Evolutionary conservation across 2,329 filamentous ascomycete species (phyloP).

Genomic region (Fusarium dimerum): DNA sequence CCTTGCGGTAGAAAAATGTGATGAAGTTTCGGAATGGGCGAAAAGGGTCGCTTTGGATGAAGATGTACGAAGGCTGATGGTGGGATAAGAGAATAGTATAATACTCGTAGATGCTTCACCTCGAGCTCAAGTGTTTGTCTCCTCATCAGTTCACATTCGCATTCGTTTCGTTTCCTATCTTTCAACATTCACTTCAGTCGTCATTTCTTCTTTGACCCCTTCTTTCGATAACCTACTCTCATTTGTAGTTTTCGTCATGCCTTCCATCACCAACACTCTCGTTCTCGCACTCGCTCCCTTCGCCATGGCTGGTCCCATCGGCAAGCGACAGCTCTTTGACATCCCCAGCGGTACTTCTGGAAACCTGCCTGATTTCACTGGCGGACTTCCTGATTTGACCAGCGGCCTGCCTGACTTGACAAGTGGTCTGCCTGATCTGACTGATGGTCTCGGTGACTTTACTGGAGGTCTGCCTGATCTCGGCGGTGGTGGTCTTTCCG

Average conservation of each 20-base stretch:
- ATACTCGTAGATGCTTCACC: background rate
- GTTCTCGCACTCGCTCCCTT: constrained; percentile 25
- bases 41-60: background rate
- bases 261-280: constrained; percentile 17
- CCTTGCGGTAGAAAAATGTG: constrained; percentile 14
- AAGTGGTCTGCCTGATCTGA: background rate
- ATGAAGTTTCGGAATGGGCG: constrained; percentile 5
- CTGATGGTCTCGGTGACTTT: background rate
- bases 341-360: background rate
- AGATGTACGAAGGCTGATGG: constrained; percentile 13
- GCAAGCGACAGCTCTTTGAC: constrained; percentile 7
- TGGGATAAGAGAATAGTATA: constrained; percentile 6
- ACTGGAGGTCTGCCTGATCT: too few relatives aligned
- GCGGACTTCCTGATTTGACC: background rate
- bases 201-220: constrained; percentile 5
- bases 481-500: too few relatives aligned
- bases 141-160: constrained; percentile 8
- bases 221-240: constrained; percentile 3
- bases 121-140: too few relatives aligned
- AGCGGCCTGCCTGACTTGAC: background rate
- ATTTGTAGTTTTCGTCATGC: constrained; percentile 16
- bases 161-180: background rate
- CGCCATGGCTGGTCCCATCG: constrained; percentile 24
- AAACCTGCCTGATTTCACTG: background rate
- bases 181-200: constrained; percentile 11